These are phyloP conservation scores for Pueraria montana DNA, from an alignment of 306 rosid genomes.

Conservation along the genomic window DNA sequence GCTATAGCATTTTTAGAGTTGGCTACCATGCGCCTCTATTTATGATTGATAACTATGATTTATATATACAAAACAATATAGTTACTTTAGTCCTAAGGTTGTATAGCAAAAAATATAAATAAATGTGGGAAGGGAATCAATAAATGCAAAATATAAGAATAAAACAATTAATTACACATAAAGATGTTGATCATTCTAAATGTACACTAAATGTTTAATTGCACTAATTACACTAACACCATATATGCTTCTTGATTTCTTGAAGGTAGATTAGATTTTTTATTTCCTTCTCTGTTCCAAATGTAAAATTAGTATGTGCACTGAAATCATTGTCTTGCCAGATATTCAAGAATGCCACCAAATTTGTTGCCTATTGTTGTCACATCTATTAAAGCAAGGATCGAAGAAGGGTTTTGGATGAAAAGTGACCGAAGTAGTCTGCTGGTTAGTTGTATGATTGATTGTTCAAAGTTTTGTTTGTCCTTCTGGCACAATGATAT, in stretches of 20 bases:
- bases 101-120: neutral
- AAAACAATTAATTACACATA: neutral
- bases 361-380: constrained; percentile 79
- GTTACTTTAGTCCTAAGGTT: neutral
- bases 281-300: constrained; percentile 26
- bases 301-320: constrained; percentile 29
- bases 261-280: neutral
- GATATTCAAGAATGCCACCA: constrained; percentile 93
- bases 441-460: constrained; percentile 71
- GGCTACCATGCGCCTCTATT: too few species aligned
- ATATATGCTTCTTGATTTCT: constrained; percentile 6
- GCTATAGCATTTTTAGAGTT: too few species aligned
- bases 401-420: constrained; percentile 73
- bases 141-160: neutral
- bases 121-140: constrained; percentile 1
- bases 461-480: constrained; percentile 6
- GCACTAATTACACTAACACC: neutral
- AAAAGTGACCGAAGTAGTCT: constrained; percentile 77
- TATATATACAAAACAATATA: neutral
- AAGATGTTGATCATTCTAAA: neutral
- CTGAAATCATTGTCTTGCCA: constrained; percentile 51
- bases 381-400: constrained; percentile 72
- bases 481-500: constrained; percentile 24
- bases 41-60: too few species aligned
- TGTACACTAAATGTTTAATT: neutral